Evolutionary conservation across 805 yeast species (phyloP), one percentile per base, ranked within the genome.

Genomic region (Candida xiaguanensis): DNA sequence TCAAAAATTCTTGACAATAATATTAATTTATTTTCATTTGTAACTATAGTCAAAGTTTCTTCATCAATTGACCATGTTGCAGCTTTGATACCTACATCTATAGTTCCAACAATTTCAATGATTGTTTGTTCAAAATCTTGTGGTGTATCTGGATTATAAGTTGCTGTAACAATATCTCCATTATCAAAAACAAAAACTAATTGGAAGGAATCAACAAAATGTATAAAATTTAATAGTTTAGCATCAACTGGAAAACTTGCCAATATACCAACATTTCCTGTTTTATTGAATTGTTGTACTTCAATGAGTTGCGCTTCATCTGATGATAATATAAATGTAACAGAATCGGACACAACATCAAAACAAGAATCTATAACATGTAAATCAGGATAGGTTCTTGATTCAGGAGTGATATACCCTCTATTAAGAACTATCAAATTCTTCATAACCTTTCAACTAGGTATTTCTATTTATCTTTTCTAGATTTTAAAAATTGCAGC

Each of bases 51-150:
- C 38, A 91, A 64, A 0, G 89, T 76, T 58, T 93, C 98, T 52
- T 90, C 96, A 56, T 93, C 97, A 5, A 83, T 83, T 9, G 95
- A 82, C 98, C 98, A 93, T 15, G 63, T 51, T 0, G 96, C 90
- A 13, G 86, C 80, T 31, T 60, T 52, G 12, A 91, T 64, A 0
- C 90, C 91, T 24, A 72, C 75, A 52, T 89, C 96, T 19, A 91
- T 79, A 15, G 87, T 75, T 0, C 97, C 98, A 8, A 84, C 90
- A 34, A 89, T 82, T 49, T 83, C 89, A 15, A 76, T 71, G 4
- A 82, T 70, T 1, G 88, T 74, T 13, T 74, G 62, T 26, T 77
- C 76, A 11, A 75, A 72, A 44, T 75, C 77, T 5, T 68, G 67
- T 1, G 50, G 45, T 2, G 48, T 43, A 8, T 53, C 57, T 0